A percentile compares a stretch with the other conserved stretches of the same genome.
phyloP scores from a whole-genome alignment of 305 asterid genomes.

The Plantago coronopus region DNA sequence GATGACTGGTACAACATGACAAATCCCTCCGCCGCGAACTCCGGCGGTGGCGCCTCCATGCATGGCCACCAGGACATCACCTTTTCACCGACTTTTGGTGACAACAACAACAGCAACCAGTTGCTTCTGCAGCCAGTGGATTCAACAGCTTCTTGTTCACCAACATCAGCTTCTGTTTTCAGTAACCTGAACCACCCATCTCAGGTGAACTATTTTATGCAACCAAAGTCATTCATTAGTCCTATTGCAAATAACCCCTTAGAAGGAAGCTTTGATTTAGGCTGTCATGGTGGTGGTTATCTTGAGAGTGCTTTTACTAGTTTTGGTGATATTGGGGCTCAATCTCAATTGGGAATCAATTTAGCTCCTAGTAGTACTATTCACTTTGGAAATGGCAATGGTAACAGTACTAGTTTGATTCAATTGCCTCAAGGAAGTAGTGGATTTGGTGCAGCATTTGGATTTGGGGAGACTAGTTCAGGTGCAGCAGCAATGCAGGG shows the following conservation, averaged over 20 bases:
- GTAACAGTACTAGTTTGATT: slow-evolving; percentile 25
- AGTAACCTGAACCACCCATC: slow-evolving; percentile 45
- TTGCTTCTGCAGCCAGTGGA: slow-evolving; percentile 44
- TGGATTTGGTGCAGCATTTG: slow-evolving; percentile 46
- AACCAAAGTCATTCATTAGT: slow-evolving; percentile 34
- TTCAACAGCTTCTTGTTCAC: slow-evolving; percentile 80
- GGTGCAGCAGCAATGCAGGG: slow-evolving; percentile 28
- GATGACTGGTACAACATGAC: slow-evolving; percentile 59
- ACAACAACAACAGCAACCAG: slow-evolving; percentile 25
- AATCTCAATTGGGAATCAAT: slow-evolving; percentile 36
- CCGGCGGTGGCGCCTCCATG: slow-evolving; percentile 20
- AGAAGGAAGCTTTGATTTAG: slow-evolving; percentile 48
- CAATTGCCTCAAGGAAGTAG: slow-evolving; percentile 34
- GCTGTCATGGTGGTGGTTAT: slow-evolving; percentile 45
- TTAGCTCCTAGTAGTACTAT: slow-evolving; percentile 23
- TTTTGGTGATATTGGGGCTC: slow-evolving; percentile 40
- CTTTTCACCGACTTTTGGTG: slow-evolving; percentile 42
- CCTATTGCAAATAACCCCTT: slow-evolving; percentile 33
- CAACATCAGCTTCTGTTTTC: slow-evolving; percentile 62
- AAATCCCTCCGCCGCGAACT: slow-evolving; percentile 16
- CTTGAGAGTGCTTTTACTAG: slow-evolving; percentile 42
- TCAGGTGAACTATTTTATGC: slow-evolving; percentile 51
- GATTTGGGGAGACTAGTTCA: slow-evolving; percentile 33
- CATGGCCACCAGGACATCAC: slow-evolving; percentile 47
- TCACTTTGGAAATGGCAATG: slow-evolving; percentile 30